Conservation (phyloP, 129 eudicot genomes). For the Dittrichia graveolens region DNA sequence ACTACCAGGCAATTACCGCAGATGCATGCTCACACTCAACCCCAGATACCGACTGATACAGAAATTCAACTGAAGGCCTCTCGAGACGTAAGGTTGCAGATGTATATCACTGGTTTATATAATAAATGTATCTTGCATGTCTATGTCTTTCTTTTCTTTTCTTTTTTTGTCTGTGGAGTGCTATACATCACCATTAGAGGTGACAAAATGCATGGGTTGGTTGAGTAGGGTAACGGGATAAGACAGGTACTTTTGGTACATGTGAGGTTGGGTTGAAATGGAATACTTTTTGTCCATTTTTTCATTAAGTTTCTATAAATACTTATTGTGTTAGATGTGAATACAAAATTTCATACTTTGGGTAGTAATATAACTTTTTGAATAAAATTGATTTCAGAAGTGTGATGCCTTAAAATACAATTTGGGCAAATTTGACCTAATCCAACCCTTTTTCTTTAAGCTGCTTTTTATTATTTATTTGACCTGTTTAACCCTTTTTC, state of each 20-base stretch:
- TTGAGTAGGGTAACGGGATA: background rate
- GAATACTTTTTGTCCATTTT: background rate
- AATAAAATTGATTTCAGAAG: too few species aligned
- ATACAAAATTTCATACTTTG: background rate
- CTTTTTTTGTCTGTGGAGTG: background rate
- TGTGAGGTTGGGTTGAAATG: background rate
- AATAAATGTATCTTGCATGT: slow-evolving; percentile 4
- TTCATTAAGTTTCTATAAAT: background rate
- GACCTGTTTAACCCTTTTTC: too few species aligned
- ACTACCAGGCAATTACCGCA: slow-evolving; percentile 35
- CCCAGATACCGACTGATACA: slow-evolving; percentile 45
- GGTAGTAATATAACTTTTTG: background rate
- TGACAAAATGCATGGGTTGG: background rate
- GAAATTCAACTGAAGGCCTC: slow-evolving; percentile 96
- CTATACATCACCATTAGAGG: background rate
- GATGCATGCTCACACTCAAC: slow-evolving; percentile 37
- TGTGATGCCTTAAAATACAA: too few species aligned
- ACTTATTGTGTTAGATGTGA: background rate
- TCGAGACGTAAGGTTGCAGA: slow-evolving; percentile 98
- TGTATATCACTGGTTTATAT: slow-evolving; percentile 50
- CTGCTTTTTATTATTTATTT: too few species aligned
- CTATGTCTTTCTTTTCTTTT: background rate
- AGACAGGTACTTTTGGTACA: background rate
- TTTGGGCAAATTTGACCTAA: too few species aligned
- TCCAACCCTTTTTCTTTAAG: too few species aligned